Evolutionary conservation across 73 alveolate genomes (phyloP).

Genomic region (Symbiodinium pilosum): DNA sequence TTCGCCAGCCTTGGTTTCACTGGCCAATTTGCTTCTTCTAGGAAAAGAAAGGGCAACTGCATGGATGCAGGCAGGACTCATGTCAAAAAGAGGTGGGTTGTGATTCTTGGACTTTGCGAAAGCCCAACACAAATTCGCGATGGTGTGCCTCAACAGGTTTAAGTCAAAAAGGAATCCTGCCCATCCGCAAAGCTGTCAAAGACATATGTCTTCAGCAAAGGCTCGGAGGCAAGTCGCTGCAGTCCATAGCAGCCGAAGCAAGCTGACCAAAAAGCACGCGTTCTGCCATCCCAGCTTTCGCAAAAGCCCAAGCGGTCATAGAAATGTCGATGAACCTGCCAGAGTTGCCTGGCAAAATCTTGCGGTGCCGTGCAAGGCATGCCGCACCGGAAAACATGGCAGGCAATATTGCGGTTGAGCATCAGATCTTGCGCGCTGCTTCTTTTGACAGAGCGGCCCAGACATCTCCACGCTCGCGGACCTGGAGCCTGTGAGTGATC

Average conservation of each 20-base stretch:
- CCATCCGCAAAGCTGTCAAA: background rate
- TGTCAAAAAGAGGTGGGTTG: conserved; percentile 57
- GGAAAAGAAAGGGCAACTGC: background rate
- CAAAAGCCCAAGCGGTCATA: conserved; percentile 95
- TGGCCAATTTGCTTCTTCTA: background rate
- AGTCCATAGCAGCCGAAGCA: conserved; percentile 85
- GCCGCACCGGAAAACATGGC: background rate
- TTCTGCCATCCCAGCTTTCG: conserved; percentile 40
- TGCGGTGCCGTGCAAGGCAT: too few relatives aligned
- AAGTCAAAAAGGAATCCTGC: background rate
- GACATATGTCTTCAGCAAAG: background rate
- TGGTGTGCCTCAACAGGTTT: conserved; percentile 53
- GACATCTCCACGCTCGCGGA: conserved; percentile 68
- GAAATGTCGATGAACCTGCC: conserved; percentile 94
- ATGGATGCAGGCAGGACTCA: conserved; percentile 12
- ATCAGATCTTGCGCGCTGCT: conserved; percentile 83
- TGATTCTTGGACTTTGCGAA: conserved; percentile 91
- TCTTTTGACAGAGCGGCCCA: conserved; percentile 78
- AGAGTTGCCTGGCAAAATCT: conserved; percentile 37
- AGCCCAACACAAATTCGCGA: conserved; percentile 90
- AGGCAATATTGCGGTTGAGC: background rate
- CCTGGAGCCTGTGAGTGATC: conserved; percentile 31
- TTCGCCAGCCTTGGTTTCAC: conserved; percentile 55
- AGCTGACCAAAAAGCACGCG: conserved; percentile 83
- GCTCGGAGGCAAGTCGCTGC: conserved; percentile 65